Base-by-base conservation (phyloP, 768 basidiomycete genomes). In the Paxillus rubicundulus region DNA sequence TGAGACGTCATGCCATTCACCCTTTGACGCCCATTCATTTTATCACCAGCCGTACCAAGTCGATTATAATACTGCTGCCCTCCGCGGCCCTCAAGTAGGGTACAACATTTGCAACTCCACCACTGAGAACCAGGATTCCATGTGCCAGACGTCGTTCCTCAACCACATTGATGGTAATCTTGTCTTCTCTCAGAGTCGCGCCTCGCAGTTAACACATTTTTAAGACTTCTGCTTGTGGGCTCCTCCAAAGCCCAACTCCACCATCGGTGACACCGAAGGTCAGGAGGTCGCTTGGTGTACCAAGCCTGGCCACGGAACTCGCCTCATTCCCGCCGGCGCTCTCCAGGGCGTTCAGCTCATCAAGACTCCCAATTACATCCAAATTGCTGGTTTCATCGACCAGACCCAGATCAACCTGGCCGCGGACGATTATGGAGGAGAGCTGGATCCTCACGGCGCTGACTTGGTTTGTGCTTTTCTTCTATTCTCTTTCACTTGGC, bases 391-490 rank as follows among this genome's bases (percentile, higher is more conserved):
- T 9, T 81, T 76, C 68, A 77, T 92, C 54, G 73, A 90, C 62
- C 87, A 92, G 70, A 72, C 70, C 3, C 54, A 62, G 42, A 68
- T 92, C 56, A 76, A 86, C 69, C 56, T 91, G 17, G 50, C 65
- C 10, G 10, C 65, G 0, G 66, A 51, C 12, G 90, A 92, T 60
- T 79, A 61, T 32, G 90, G 91, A 57, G 90, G 89, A 52, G 89
- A 92, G 69, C 77, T 89, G 47, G 86, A 90, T 66, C 81, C 86
- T 14, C 84, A 86, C 56, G 87, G 88, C 52, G 86, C 86, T 54
- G 88, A 89, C 64, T 59, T 70, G 49, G 79, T 80, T 46, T 13
- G 74, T 69, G 14, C n/a, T 39, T 7, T 39, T 2, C 0, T 18
- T 49, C 64, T 32, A 24, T 24, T 5, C 24, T 18, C 49, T 64